These are phyloP conservation scores for Hyphopichia homilentoma DNA, from an alignment of 805 yeast genomes.

Conservation along the genomic window DNA sequence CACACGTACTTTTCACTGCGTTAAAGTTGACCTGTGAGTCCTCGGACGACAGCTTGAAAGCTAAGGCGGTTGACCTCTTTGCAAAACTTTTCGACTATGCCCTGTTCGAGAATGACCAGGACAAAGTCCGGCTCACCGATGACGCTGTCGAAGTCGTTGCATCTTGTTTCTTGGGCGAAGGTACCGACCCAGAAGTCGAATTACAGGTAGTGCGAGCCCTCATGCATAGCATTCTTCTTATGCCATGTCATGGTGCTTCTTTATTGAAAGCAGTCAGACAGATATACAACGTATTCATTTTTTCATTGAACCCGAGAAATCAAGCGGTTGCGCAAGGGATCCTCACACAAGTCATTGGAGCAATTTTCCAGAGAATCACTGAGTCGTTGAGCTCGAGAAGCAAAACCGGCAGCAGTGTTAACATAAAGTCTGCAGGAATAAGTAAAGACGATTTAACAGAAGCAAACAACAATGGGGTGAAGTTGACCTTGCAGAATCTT, in stretches of 20 bases:
- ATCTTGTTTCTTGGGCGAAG: conserved; percentile 86
- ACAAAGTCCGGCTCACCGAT: conserved; percentile 62
- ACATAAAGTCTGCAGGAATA: conserved; percentile 16
- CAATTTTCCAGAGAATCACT: conserved; percentile 69
- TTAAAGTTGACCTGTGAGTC: conserved; percentile 72
- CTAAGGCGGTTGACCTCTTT: conserved; percentile 76
- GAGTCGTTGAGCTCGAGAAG: conserved; percentile 44
- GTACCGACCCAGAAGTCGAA: conserved; percentile 85
- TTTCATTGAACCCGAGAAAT: conserved; percentile 75
- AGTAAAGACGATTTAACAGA: conserved; percentile 26
- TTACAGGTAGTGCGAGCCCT: conserved; percentile 90
- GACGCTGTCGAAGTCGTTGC: conserved; percentile 82
- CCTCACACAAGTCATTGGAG: conserved; percentile 82
- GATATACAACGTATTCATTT: conserved; percentile 86
- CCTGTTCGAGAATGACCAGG: conserved; percentile 58
- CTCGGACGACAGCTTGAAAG: conserved; percentile 58
- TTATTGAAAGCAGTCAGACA: conserved; percentile 88
- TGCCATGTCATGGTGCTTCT: conserved; percentile 88
- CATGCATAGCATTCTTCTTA: conserved; percentile 79
- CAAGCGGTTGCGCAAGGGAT: conserved; percentile 96
- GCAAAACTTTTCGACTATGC: conserved; percentile 88
- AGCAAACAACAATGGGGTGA: conserved; percentile 14
- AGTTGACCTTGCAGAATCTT: conserved; percentile 58
- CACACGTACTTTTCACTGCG: conserved; percentile 68
- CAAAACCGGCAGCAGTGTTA: conserved; percentile 15